Base-by-base conservation (phyloP, 306 rosid genomes). In the Vigna mungo region DNA sequence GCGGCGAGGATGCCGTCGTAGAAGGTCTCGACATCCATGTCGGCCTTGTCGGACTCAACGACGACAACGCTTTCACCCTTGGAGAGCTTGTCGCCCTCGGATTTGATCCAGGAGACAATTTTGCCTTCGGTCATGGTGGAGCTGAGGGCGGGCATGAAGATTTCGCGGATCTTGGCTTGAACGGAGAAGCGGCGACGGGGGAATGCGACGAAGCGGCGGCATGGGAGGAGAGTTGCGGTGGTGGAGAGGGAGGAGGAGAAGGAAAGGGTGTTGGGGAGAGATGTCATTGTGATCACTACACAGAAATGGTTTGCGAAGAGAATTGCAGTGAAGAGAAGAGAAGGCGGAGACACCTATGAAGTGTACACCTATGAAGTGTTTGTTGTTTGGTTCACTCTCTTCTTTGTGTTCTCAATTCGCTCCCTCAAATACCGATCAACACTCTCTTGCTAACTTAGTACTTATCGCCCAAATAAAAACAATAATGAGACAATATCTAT, bases 121-220 rank as follows among this genome's bases (percentile, higher is more conserved):
- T 90, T 92, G 39, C 97, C 97, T 86, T 92, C 97, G 9, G 97
- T 92, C 97, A 92, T 92, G 72, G 97, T 92, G 67, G 97, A 92
- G 83, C 97, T 92, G 71, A 92, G 92, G 4, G 97, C 97, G 5
- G 97, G 97, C 97, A 92, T 92, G 89, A 90, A 90, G 84, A 92
- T 92, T 85, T 92, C 97, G 9, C 97, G 82, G 88, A 92, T 90
- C 90, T 90, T 92, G 77, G 92, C 70, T 52, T 79, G 85, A 56
- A 90, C 83, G 13, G 85, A 72, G 4, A 85, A 80, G 21, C 88
- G 76, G 56, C 90, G 86, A 46, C 86, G 82, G 4, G 61, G 85
- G 76, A 0, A 44, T 82, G 82, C 80, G 14, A 43, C 12, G 78
- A 80, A 81, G 49, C 82, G 73, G 10, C 77, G 79, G 74, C 77